phyloP scores from a whole-genome alignment of 2,329 filamentous ascomycete species.

The Aspergillus sergii region DNA sequence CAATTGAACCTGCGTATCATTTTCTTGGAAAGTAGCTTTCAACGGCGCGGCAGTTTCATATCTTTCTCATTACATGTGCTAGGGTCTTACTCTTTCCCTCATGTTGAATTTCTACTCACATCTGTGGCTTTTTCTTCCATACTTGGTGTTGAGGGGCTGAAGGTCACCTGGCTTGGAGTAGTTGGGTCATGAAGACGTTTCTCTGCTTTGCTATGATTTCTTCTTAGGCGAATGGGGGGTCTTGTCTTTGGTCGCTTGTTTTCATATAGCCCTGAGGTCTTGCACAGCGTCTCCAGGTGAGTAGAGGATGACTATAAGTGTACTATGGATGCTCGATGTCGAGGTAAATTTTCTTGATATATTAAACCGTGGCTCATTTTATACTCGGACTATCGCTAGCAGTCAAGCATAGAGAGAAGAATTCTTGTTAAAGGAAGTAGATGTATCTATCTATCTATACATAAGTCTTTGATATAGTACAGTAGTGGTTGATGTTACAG shows the following conservation, averaged over 20 bases:
- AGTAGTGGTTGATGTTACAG: conserved; percentile 4
- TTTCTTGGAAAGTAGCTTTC: conserved; percentile 34
- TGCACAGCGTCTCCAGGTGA: conserved; percentile 2
- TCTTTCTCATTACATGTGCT: conserved; percentile 12
- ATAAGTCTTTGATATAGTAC: conserved; percentile 11
- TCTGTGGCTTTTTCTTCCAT: conserved; percentile 6
- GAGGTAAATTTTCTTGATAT: conserved; percentile 13
- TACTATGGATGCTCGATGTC: conserved; percentile 7
- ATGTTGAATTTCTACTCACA: background rate
- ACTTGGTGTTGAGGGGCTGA: conserved; percentile 20
- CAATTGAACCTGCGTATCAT: conserved; percentile 15
- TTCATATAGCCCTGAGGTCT: conserved; percentile 20
- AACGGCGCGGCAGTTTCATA: conserved; percentile 31
- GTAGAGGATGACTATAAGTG: conserved; percentile 12
- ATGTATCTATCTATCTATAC: background rate
- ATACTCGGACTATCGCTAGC: background rate
- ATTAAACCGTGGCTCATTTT: conserved; percentile 9
- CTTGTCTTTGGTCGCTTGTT: conserved; percentile 20
- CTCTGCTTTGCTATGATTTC: conserved; percentile 20
- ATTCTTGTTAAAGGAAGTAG: background rate
- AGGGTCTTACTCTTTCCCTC: conserved; percentile 15
- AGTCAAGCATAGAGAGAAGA: background rate
- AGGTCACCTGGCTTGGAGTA: conserved; percentile 12
- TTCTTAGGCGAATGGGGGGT: conserved; percentile 33
- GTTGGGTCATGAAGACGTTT: conserved; percentile 24